Evolutionary conservation across 768 basidiomycete genomes (phyloP), one percentile per base, ranked within the genome.

Genomic region (Leccinum rimulosum): DNA sequence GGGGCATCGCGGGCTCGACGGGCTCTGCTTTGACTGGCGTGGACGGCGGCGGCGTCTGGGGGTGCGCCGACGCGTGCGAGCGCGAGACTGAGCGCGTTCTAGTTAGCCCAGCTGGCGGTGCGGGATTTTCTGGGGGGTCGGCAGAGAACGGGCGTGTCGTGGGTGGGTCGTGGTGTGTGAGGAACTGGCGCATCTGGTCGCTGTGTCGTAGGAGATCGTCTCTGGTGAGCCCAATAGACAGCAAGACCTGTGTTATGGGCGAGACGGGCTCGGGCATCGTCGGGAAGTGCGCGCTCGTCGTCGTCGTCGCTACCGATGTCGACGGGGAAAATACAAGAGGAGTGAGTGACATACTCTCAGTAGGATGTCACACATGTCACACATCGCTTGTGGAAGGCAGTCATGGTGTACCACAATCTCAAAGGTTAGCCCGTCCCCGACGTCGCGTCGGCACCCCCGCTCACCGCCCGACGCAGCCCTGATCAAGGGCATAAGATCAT

Each of bases 401-500:
- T 45, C 66, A 91, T 91, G 89, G 86, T 88, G 61, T 89, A 91
- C 70, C 85, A 91, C 68, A 94, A 93, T 79, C 83, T 94, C 69
- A 94, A 94, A 79, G 88, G 91, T 87, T 66, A 62, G 77, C 56
- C 28, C 55, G 57, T 40, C 49, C 31, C 28, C 27, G 40, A 49
- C 27, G 52, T 57, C 49, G 48, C 19, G 45, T 52, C 47, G 45
- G 38, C 50, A 25, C 55, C 60, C 50, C 27, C 27, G 33, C 56
- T 84, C 52, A 66, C 55, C n/a, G 35, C 47, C 36, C 22, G 35
- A 54, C 17, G 56, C 25, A 95, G 95, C 95, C 67, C 82, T 98
- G 66, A 98, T 98, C 80, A 98, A 98, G 84, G 95, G 93, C 58
- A 96, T 98, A 76, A 84, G 97, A 62, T 85, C 94, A 61, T 97